phyloP scores from a whole-genome alignment of 2,329 filamentous ascomycete species.

The Fusarium bactridioides region DNA sequence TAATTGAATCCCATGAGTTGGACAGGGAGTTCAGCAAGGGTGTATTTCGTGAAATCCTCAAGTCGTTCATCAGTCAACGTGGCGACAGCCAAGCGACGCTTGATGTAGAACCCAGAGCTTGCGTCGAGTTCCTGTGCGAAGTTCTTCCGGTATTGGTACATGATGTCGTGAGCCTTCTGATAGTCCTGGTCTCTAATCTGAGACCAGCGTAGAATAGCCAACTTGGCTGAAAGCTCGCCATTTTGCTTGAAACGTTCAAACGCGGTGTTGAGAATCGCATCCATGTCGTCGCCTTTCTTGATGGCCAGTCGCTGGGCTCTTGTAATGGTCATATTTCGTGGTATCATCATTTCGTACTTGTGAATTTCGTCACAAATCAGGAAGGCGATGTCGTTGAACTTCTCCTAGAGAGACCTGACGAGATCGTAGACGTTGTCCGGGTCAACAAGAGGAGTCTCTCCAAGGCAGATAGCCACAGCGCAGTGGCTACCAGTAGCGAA shows the following conservation, averaged over 20 bases:
- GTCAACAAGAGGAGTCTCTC: not conserved
- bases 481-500: not conserved
- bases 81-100: not conserved
- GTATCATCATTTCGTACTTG: slow-evolving; percentile 6
- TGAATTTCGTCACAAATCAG: not conserved
- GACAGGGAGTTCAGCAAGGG: not conserved
- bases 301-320: not conserved
- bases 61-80: not conserved
- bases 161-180: not conserved
- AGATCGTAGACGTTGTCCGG: not conserved
- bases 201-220: not conserved
- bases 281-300: not conserved
- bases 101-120: slow-evolving; percentile 1
- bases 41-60: not conserved
- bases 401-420: not conserved
- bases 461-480: not conserved
- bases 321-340: not conserved
- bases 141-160: not conserved
- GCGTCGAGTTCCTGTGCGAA: not conserved
- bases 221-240: not conserved
- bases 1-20: not conserved
- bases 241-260: not conserved
- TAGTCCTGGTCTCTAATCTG: not conserved
- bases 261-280: not conserved
- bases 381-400: not conserved